Conservation (phyloP, 306 rosid species). For the Lotus japonicus region DNA sequence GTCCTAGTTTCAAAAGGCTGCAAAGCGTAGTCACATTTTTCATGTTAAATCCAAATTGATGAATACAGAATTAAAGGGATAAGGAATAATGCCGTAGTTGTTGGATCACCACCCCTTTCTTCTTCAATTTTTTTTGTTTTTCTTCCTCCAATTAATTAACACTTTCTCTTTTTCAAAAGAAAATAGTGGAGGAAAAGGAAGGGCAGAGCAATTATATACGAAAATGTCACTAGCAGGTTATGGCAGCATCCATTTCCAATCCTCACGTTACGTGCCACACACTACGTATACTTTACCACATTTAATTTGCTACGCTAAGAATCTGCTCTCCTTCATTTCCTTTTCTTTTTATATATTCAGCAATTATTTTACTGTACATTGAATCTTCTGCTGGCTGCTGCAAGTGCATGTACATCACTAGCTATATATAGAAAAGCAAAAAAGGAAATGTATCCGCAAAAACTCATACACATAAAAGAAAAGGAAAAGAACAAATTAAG, state of each 20-base stretch:
- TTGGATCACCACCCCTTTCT: constrained; percentile 11
- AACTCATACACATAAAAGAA: too few species aligned
- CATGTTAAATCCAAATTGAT: constrained; percentile 16
- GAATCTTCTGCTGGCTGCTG: constrained; percentile 20
- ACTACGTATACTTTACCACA: constrained; percentile 34
- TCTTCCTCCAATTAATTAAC: background rate
- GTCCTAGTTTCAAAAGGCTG: constrained; percentile 27
- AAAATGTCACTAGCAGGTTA: constrained; percentile 20
- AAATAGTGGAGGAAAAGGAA: constrained; percentile 1
- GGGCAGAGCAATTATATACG: background rate
- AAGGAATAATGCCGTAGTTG: constrained; percentile 29
- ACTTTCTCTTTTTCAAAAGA: background rate
- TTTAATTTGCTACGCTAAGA: constrained; percentile 49
- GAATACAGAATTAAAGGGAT: constrained; percentile 3
- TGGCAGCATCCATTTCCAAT: constrained; percentile 14
- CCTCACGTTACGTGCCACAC: constrained; percentile 56
- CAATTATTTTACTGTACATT: constrained; percentile 27
- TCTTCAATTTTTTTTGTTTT: background rate
- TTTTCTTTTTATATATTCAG: constrained; percentile 11
- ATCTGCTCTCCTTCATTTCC: constrained; percentile 17
- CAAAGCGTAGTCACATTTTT: constrained; percentile 3
- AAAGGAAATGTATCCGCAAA: too few species aligned
- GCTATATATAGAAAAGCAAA: too few species aligned
- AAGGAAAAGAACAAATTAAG: too few species aligned
- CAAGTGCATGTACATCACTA: constrained; percentile 11